Evolutionary conservation across 1,284 basidiomycete species (phyloP).

Genomic region (Melampsora larici-populina): DNA sequence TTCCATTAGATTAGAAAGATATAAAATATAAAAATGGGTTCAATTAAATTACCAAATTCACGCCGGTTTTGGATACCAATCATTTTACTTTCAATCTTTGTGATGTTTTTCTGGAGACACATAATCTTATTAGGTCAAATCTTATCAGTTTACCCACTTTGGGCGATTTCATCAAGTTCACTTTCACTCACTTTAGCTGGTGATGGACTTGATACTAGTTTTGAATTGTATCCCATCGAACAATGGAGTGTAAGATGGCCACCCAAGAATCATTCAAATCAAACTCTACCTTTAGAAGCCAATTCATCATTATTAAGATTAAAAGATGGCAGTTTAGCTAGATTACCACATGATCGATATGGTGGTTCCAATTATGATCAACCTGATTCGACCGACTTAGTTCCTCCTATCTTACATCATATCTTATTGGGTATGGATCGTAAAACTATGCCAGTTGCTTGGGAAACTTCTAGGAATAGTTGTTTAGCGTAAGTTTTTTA

Average conservation of each 20-base stretch:
- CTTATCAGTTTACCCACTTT: conserved; percentile 31
- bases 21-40: no score
- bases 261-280: conserved; percentile 17
- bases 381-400: conserved; percentile 28
- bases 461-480: conserved; percentile 37
- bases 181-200: conserved; percentile 13
- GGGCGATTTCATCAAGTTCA: conserved; percentile 9
- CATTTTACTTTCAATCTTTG: conserved; percentile 7
- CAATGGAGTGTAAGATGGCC: conserved; percentile 36
- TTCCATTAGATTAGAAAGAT: no score
- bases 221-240: conserved; percentile 30
- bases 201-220: conserved; percentile 28
- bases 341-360: conserved; percentile 24
- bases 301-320: conserved; percentile 21
- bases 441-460: conserved; percentile 38
- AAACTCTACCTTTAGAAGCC: conserved; percentile 6
- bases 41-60: conserved; percentile 17
- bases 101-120: conserved; percentile 27
- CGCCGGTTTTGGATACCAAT: conserved; percentile 19
- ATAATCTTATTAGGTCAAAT: conserved; percentile 18
- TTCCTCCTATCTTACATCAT: conserved; percentile 45
- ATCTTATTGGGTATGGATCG: conserved; percentile 43
- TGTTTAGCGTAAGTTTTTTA: conserved; percentile 39
- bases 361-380: conserved; percentile 23
- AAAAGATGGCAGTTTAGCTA: conserved; percentile 26